Conservation (phyloP, 257 asterid genomes). For the Nicotiana sylvestris region DNA sequence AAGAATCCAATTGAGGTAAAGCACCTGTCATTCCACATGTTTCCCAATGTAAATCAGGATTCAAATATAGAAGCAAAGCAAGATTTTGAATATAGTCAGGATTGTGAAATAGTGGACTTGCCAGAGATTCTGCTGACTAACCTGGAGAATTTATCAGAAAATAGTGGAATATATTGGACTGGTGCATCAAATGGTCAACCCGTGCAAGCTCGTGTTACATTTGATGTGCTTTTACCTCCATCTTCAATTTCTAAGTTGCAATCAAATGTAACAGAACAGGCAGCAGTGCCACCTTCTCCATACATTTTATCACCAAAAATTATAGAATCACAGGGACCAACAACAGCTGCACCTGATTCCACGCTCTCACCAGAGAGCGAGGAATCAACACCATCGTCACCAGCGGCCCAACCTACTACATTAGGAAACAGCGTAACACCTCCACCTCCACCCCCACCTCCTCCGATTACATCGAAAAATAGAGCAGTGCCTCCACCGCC, state of each 20-base stretch:
- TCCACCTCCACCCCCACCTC: slow-evolving; percentile 22
- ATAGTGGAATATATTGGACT: slow-evolving; percentile 19
- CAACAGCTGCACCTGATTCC: slow-evolving; percentile 7
- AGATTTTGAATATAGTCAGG: slow-evolving; percentile 21
- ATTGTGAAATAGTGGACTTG: slow-evolving; percentile 28
- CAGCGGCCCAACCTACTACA: slow-evolving; percentile 14
- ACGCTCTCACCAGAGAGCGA: not conserved
- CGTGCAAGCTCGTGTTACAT: slow-evolving; percentile 18
- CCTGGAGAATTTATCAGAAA: slow-evolving; percentile 15
- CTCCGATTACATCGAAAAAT: not conserved
- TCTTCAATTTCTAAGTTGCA: slow-evolving; percentile 26
- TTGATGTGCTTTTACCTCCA: slow-evolving; percentile 27
- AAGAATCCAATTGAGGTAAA: slow-evolving; percentile 69
- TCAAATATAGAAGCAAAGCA: slow-evolving; percentile 21
- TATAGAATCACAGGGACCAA: slow-evolving; percentile 7
- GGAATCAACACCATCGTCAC: slow-evolving; percentile 3
- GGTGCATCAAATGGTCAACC: slow-evolving; percentile 3
- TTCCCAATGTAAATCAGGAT: slow-evolving; percentile 50
- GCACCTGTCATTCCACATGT: slow-evolving; percentile 68
- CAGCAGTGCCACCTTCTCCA: not conserved
- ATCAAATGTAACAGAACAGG: slow-evolving; percentile 9
- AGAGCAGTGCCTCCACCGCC: slow-evolving; percentile 20
- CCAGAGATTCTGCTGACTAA: slow-evolving; percentile 12
- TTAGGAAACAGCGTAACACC: not conserved
- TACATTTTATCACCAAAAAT: slow-evolving; percentile 1